Evolutionary conservation across 805 yeast genomes (phyloP), one percentile per base, ranked within the genome.

Genomic region (Lachancea sp.): DNA sequence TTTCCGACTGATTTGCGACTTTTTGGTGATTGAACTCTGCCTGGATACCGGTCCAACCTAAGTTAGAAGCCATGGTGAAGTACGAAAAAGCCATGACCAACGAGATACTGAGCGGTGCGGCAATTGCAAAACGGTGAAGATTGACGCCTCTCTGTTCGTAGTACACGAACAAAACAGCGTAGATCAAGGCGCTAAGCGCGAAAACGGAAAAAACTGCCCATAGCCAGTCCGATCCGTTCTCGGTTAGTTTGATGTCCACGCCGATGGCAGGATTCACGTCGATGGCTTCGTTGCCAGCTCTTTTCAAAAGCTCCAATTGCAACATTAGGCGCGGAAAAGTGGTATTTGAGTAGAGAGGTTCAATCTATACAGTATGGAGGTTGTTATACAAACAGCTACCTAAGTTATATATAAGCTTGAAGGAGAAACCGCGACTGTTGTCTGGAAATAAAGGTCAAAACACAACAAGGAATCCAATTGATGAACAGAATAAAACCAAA

Each of bases 141-240:
- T 45, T 33, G 2, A 47, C 35, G 33, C 48, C 48, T 32, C 42
- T 49, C 17, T 34, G 22, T 41, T 52, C 54, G 13, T 52, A 48
- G 18, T 40, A 37, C 13, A 53, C 45, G 38, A 53, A 49, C 33
- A 49, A 27, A 7, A 44, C 38, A 16, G 50, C 50, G 29, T 49
- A 52, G 29, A 51, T 43, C 15, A 50, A 32, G 9, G 49, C 22
- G 15, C 30, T 16, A 26, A 39, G 26, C 13, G 49, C 57, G 32
- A 56, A 56, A 6, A 56, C 16, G 3, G 75, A 59, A 55, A 81
- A 79, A 12, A 67, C 81, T 1, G 85, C 74, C 85, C 85, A 81
- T 51, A 75, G 68, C 85, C 84, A 81, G 59, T 76, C 77, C 8
- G 84, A 78, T 58, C 87, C 85, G 54, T 74, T 77, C 12, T 57